These are phyloP conservation scores for Metschnikowia drakensbergensis DNA, from an alignment of 805 yeast species.

Conservation along the genomic window DNA sequence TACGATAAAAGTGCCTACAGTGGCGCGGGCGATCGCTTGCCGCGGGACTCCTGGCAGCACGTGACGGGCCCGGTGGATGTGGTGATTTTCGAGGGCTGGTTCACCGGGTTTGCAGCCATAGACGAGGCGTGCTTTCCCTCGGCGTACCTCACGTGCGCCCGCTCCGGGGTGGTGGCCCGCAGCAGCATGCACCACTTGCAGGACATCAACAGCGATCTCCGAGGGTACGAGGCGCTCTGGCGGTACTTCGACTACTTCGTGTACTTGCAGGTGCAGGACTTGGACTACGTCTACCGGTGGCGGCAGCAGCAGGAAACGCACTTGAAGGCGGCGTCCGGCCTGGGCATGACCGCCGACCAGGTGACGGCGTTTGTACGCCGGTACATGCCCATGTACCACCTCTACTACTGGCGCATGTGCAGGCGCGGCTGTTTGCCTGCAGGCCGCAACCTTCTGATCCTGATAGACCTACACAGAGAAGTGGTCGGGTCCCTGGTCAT, in stretches of 20 bases:
- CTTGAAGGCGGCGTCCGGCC: conserved; percentile 49
- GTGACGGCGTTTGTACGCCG: conserved; percentile 70
- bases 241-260: conserved; percentile 54
- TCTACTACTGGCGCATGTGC: conserved; percentile 55
- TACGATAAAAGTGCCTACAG: conserved; percentile 71
- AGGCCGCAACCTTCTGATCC: conserved; percentile 16
- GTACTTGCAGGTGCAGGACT: conserved; percentile 54
- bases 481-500: conserved; percentile 2
- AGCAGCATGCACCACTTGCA: conserved; percentile 27
- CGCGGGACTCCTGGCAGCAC: conserved; percentile 35
- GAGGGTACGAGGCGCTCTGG: conserved; percentile 54
- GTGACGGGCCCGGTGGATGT: conserved; percentile 45
- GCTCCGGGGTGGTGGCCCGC: conserved; percentile 18
- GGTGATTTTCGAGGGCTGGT: conserved; percentile 91
- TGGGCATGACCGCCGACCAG: conserved; percentile 76
- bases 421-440: conserved; percentile 10
- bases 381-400: conserved; percentile 79
- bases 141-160: conserved; percentile 19
- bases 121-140: conserved; percentile 20
- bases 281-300: conserved; percentile 72
- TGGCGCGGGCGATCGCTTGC: conserved; percentile 79
- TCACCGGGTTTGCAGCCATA: conserved; percentile 61
- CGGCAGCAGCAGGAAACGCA: conserved; percentile 71
- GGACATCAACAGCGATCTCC: conserved; percentile 51
- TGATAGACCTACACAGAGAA: conserved; percentile 14